Conservation (phyloP, 1,284 basidiomycete genomes). For the Cystobasidium sp. region DNA sequence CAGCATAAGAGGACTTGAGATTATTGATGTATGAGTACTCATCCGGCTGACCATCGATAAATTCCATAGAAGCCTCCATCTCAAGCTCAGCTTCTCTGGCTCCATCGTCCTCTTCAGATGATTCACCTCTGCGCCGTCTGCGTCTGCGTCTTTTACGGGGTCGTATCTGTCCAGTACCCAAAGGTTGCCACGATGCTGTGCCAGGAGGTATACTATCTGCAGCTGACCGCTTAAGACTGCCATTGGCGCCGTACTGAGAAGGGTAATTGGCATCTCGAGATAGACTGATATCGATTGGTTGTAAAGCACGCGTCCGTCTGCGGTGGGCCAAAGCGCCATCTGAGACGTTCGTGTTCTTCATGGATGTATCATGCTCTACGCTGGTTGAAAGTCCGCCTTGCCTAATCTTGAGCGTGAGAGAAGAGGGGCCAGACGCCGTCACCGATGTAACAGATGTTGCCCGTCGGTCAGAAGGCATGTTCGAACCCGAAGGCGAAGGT, state of each 20-base stretch:
- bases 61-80: conserved; percentile 40
- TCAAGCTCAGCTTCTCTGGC: conserved; percentile 15
- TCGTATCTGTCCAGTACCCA: conserved; percentile 17
- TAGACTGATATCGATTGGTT: conserved; percentile 25
- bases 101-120: conserved; percentile 39
- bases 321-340: conserved; percentile 20
- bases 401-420: conserved; percentile 12
- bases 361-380: neutral
- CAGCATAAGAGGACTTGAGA: conserved; percentile 17
- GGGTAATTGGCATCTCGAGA: conserved; percentile 4
- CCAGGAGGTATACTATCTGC: neutral
- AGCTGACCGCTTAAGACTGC: neutral
- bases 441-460: neutral
- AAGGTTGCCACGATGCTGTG: neutral
- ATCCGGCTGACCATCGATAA: conserved; percentile 29
- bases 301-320: conserved; percentile 16
- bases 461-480: conserved; percentile 4
- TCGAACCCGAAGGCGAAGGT: conserved; percentile 20
- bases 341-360: neutral
- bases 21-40: conserved; percentile 4
- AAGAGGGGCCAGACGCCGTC: conserved; percentile 12
- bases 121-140: conserved; percentile 9
- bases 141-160: conserved; percentile 21
- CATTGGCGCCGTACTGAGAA: neutral
- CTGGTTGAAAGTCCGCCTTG: neutral